Evolutionary conservation across 495 filamentous ascomycete species (phyloP), one percentile per base, ranked within the genome.

Genomic region (Pseudevernia furfuracea): DNA sequence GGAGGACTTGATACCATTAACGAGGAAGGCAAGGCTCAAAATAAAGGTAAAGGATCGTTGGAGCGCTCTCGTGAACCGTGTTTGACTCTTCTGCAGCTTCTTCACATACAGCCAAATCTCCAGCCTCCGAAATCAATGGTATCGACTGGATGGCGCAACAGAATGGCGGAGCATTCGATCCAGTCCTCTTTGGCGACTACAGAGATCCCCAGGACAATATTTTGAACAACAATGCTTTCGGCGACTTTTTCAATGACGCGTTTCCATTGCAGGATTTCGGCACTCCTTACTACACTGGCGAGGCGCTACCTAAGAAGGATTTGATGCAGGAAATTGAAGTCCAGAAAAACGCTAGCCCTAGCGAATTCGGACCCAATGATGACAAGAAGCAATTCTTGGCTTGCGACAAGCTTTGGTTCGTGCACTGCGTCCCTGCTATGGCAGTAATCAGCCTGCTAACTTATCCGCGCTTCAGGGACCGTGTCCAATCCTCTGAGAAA

Each of bases 351-450:
- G 82, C 89, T 32, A 81, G 83, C 0, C 89, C 89, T 41, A 81
- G 88, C 23, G 84, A 90, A 46, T 83, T 88, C 8, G 71, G 87
- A 19, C 85, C 85, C 34, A 82, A 78, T 3, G 84, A 89, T 65
- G 84, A 87, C 67, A 78, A 78, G 25, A 76, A 83, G 41, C 79
- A 89, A 71, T 81, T 96, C 72, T 75, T 94, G 49, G 89, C 81
- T 38, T 98, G 92, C 76, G 92, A 88, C 63, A 92, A 92, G 69
- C 92, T 98, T 58, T 97, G 94, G 94, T 97, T 84, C 37, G 25
- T 67, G 25, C 39, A 52, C 23, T 30, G 58, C 11, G 36, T 11
- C 30, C 36, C 41, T 21, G 34, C n/a, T 37, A 41, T 11, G 39
- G 19, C 11, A 53, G 66, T 60, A 68, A 21, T 21, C 17, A 34